Base-by-base conservation (phyloP, 208 protist species). In the Acanthamoeba healyi region DNA sequence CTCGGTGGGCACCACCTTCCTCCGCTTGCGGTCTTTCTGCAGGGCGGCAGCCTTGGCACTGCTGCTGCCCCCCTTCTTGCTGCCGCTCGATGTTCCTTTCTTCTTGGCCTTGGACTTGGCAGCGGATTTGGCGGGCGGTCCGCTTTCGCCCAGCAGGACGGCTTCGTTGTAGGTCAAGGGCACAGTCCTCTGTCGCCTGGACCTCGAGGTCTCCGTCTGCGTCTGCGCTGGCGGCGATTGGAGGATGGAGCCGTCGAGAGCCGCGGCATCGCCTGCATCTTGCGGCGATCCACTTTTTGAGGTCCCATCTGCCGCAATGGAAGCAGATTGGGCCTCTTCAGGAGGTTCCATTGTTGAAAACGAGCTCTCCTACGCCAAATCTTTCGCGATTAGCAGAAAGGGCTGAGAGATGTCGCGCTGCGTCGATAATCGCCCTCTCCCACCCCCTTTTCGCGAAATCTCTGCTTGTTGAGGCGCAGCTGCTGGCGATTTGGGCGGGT, bases 1-100 rank as follows among this genome's bases (percentile, higher is more conserved):
- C 82, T 90, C 82, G 3, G 58, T 70, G n/a, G 34, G 82, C 4
- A 70, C 82, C 42, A 61, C 79, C 49, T 42, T 87, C 38, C 82
- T 34, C 34, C 56, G 24, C 82, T 90, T 90, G 34, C 54, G 46
- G 36, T 90, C 51, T n/a, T n/a, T n/a, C 56, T 61, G 82, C 54
- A 70, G 34, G 17, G 34, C 17, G 17, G 19, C 26, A 36, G 82
- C 7, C 82, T 90, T 90, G 15, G 36, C 51, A 58, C 17, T 1
- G 19, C 26, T n/a, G n/a, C n/a, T n/a, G n/a, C n/a, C n/a, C n/a
- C n/a, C n/a, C n/a, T n/a, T n/a, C 32, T 63, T 81, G 24, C 46
- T 81, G 7, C 34, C 46, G 38, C 51, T 58, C 9, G 34, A 49
- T 5, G n/a, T n/a, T n/a, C 5, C 40, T 36, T 90, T 90, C 36